phyloP scores from a whole-genome alignment of 2,329 filamentous ascomycete species.

The Fusarium tjaetaba region DNA sequence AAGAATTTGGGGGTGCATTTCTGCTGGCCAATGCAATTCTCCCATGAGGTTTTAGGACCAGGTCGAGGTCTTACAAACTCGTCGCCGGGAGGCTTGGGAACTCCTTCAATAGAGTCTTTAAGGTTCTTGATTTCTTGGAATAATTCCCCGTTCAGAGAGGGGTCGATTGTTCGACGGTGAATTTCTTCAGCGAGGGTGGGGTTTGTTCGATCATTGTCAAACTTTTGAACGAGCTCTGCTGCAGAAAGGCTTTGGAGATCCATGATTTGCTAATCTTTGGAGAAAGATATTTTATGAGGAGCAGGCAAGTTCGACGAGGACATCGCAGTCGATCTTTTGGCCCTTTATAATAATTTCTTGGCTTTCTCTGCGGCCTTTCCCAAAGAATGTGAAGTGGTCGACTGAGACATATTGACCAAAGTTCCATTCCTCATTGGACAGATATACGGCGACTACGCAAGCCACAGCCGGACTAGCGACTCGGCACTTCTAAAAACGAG shows the following conservation, averaged over 20 bases:
- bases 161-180: neutral
- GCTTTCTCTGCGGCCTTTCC: accelerated
- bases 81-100: neutral
- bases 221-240: neutral
- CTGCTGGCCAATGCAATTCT: neutral
- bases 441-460: neutral
- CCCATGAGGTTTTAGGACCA: neutral
- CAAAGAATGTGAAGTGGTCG: neutral
- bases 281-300: too few relatives aligned
- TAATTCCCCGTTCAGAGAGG: accelerated
- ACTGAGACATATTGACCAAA: neutral
- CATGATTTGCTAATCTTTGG: neutral
- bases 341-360: too few relatives aligned
- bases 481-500: neutral
- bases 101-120: neutral
- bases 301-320: too few relatives aligned
- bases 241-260: neutral
- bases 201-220: neutral
- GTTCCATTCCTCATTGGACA: neutral
- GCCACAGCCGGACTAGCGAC: neutral
- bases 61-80: neutral
- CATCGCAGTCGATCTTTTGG: too few relatives aligned
- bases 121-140: neutral
- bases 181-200: neutral
- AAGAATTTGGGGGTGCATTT: neutral